A percentile compares a stretch with the other conserved stretches of the same genome.
These are phyloP conservation scores for Falciphora oryzae DNA, from an alignment of 2,329 filamentous ascomycete genomes.

Conservation along the genomic window DNA sequence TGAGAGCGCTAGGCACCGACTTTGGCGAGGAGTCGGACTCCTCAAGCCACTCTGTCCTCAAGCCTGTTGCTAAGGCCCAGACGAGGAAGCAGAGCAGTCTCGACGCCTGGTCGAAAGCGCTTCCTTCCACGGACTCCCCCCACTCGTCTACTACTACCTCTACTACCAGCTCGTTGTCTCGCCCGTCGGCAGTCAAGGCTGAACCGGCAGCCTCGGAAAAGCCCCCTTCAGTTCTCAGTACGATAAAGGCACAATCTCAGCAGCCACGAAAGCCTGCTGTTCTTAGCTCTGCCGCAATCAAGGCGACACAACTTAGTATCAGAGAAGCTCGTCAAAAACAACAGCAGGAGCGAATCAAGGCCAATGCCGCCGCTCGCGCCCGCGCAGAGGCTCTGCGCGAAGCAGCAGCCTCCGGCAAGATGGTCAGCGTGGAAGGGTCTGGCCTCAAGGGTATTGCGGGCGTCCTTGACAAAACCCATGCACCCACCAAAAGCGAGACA, in stretches of 20 bases:
- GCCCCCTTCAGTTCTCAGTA: background rate
- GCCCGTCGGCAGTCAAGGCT: background rate
- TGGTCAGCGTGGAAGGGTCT: constrained; percentile 71
- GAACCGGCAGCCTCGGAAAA: background rate
- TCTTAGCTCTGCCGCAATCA: constrained; percentile 6
- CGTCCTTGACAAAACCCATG: constrained; percentile 72
- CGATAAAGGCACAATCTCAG: constrained; percentile 26
- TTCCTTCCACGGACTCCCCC: constrained; percentile 9
- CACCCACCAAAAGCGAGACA: constrained; percentile 70
- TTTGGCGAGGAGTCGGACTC: constrained; percentile 43
- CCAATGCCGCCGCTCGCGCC: constrained; percentile 67
- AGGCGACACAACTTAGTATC: constrained; percentile 44
- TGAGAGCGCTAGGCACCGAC: constrained; percentile 55
- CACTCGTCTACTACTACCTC: background rate
- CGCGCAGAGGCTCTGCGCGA: constrained; percentile 57
- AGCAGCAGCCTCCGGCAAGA: constrained; percentile 26
- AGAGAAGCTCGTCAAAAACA: constrained; percentile 69
- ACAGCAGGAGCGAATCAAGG: constrained; percentile 65
- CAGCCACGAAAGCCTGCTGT: constrained; percentile 26
- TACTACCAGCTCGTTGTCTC: background rate
- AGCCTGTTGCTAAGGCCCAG: constrained; percentile 21
- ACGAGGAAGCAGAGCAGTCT: constrained; percentile 50
- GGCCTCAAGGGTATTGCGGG: constrained; percentile 65
- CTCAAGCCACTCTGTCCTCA: constrained; percentile 4
- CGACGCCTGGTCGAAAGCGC: constrained; percentile 57